Evolutionary conservation across 306 rosid species (phyloP), one percentile per base, ranked within the genome.

Genomic region (Quercus dentata): DNA sequence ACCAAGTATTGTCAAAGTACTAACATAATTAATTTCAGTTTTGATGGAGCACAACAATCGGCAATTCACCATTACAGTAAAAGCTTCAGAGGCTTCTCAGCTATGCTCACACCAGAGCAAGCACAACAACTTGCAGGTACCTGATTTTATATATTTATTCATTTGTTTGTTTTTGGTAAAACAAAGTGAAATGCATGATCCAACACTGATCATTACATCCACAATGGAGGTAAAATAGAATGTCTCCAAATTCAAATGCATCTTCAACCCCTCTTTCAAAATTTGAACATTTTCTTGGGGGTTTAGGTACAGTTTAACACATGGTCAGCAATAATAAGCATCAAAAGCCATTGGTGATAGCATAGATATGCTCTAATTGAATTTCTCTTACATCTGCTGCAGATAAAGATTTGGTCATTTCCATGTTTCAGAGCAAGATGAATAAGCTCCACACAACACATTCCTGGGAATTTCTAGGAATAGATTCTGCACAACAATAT

Each of bases 41-140:
- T 81, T 19, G 57, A 63, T 19, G 81, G 83, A 76, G 91, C 91
- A 75, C 83, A 87, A 65, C 79, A 73, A 75, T 83, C 79, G 56
- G 62, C 92, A 56, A 31, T 90, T 54, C 89, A 87, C 81, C 94
- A 90, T 69, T 90, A 92, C 78, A 78, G 87, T 77, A 90, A 86
- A 83, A 90, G 86, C 81, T 90, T 92, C 51, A 83, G 74, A 71
- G 97, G 97, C 57, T 92, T 92, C 88, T 92, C 97, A 25, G 90
- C 91, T 72, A 85, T 77, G 88, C 86, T 92, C 73, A 90, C 92
- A 7, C 80, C 80, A 9, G 86, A 84, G 33, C 94, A 92, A 84
- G 94, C 90, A 73, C 68, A 78, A 56, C 83, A 87, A 74, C 86
- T 92, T 52, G 71, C 87, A 65, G 97, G 94, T 85, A 77, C 30